Evolutionary conservation across 164 flowering plant species (phyloP).

Genomic region (Liriodendron chinense): DNA sequence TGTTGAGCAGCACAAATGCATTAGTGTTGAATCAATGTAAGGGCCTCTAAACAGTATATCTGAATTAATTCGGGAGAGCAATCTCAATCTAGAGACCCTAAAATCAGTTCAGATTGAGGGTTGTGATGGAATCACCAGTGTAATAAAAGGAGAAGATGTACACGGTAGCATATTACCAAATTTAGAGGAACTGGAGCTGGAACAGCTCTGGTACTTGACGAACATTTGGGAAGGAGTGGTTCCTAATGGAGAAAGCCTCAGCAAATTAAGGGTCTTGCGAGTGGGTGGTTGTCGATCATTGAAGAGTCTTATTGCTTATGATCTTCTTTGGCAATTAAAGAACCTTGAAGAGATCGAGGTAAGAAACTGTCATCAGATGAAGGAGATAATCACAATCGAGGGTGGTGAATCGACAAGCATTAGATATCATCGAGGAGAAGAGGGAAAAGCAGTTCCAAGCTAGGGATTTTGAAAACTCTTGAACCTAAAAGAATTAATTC

Average conservation of each 20-base stretch:
- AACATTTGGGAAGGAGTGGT: background rate
- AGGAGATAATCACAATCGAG: background rate
- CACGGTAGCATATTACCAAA: background rate
- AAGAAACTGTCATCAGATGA: background rate
- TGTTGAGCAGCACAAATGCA: background rate
- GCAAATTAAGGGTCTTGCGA: no score
- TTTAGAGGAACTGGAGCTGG: background rate
- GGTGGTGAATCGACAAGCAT: background rate
- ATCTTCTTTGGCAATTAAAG: background rate
- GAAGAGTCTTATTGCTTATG: no score
- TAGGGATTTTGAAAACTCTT: background rate
- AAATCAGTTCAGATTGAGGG: no score
- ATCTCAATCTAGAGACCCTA: background rate
- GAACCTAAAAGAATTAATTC: background rate
- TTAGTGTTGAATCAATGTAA: background rate
- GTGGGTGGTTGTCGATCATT: no score
- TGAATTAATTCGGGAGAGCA: no score
- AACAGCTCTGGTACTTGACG: background rate
- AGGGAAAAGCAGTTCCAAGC: background rate
- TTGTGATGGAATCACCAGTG: background rate
- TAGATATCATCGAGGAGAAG: no score
- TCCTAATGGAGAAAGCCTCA: no score
- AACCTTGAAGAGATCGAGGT: background rate
- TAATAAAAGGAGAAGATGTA: background rate
- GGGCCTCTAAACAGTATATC: background rate